Conservation (phyloP, 2,329 filamentous ascomycete species). For the Xylaria polymorpha region DNA sequence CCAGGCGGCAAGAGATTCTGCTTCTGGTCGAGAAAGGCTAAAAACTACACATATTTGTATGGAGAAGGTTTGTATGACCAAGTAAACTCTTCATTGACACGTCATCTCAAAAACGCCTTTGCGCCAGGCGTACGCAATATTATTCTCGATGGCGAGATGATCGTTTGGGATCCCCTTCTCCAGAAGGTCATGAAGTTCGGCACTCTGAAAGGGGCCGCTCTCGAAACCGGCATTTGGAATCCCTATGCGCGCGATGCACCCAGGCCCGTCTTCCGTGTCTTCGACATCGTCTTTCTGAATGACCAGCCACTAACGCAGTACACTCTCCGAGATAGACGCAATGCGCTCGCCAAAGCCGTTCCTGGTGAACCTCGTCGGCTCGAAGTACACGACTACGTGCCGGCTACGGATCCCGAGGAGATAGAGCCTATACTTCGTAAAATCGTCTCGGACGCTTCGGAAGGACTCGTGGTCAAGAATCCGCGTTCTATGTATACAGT, state of each 20-base stretch:
- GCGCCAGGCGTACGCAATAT: conserved; percentile 80
- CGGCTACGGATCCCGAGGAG: conserved; percentile 73
- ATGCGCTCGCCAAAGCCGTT: conserved; percentile 78
- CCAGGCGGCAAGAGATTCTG: conserved; percentile 79
- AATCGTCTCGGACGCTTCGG: conserved; percentile 86
- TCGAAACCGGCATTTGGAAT: conserved; percentile 83
- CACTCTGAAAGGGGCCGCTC: conserved; percentile 89
- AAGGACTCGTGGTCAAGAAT: conserved; percentile 94
- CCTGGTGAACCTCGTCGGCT: conserved; percentile 77
- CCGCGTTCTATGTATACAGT: conserved; percentile 86
- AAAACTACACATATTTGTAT: conserved; percentile 96
- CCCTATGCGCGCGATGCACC: conserved; percentile 71
- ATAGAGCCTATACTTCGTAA: conserved; percentile 84
- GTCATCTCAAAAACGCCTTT: conserved; percentile 83
- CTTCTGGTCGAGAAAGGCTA: conserved; percentile 96
- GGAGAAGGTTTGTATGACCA: conserved; percentile 82
- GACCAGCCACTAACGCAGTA: conserved; percentile 82
- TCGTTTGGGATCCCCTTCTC: conserved; percentile 91
- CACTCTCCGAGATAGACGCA: conserved; percentile 81
- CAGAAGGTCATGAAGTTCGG: conserved; percentile 91
- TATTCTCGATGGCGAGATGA: conserved; percentile 98
- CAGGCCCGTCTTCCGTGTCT: conserved; percentile 84
- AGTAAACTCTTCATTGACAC: conserved; percentile 79
- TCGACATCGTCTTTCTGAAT: conserved; percentile 93
- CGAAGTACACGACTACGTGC: conserved; percentile 80